These are phyloP conservation scores for Elsinoe arachidis DNA, from an alignment of 2,329 filamentous ascomycete genomes.

Conservation along the genomic window DNA sequence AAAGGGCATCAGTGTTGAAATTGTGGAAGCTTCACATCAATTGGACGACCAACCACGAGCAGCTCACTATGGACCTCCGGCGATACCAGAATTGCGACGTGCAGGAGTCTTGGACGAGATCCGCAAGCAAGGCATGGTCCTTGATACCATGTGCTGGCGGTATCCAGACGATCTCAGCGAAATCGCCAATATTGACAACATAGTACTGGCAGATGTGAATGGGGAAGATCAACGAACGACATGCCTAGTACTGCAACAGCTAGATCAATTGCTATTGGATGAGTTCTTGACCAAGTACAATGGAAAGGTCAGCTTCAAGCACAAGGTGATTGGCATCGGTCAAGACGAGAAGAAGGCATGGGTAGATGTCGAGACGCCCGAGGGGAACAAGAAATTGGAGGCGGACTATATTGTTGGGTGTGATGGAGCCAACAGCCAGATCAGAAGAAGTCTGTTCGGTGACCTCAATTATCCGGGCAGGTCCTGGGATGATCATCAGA, in stretches of 20 bases:
- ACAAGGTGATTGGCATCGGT: slow-evolving; percentile 21
- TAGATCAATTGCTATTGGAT: slow-evolving; percentile 22
- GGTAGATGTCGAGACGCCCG: slow-evolving; percentile 21
- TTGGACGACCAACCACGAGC: slow-evolving; percentile 32
- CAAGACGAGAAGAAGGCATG: slow-evolving; percentile 23
- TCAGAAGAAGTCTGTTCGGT: slow-evolving; percentile 20
- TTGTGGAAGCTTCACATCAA: slow-evolving; percentile 25
- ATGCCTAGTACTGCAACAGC: slow-evolving; percentile 22
- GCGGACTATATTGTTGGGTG: slow-evolving; percentile 21
- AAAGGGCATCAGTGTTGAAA: slow-evolving; percentile 25
- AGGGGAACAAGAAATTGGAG: slow-evolving; percentile 15
- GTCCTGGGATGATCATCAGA: slow-evolving; percentile 17
- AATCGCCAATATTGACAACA: slow-evolving; percentile 22
- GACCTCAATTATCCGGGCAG: slow-evolving; percentile 21
- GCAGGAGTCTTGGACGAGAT: slow-evolving; percentile 32
- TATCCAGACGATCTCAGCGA: slow-evolving; percentile 21
- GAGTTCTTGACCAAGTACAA: slow-evolving; percentile 16
- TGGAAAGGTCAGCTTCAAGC: slow-evolving; percentile 22
- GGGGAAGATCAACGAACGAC: slow-evolving; percentile 17
- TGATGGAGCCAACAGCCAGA: slow-evolving; percentile 20
- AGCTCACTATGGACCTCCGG: slow-evolving; percentile 35
- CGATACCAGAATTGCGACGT: slow-evolving; percentile 32
- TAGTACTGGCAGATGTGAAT: slow-evolving; percentile 21
- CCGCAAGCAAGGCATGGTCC: slow-evolving; percentile 18
- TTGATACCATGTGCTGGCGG: slow-evolving; percentile 24